phyloP scores from a whole-genome alignment of 306 rosid genomes.

The Cucumis sativus region DNA sequence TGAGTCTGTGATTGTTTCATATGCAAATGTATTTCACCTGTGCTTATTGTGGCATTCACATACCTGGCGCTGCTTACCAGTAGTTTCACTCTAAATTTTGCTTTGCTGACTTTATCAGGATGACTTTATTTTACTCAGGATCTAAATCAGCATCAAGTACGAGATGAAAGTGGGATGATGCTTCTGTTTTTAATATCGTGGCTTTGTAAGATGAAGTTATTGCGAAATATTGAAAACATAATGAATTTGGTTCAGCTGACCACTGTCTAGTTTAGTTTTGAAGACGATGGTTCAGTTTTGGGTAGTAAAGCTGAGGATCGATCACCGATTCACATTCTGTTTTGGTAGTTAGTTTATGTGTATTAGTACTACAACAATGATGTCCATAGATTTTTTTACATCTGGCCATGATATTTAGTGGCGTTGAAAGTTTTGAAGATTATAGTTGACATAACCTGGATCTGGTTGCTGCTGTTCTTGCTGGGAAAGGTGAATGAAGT shows the following conservation, averaged over 20 bases:
- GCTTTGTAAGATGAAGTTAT: neutral
- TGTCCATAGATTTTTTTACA: neutral
- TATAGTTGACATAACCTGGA: neutral
- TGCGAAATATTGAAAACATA: neutral
- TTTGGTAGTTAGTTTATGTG: neutral
- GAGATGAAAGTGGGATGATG: neutral
- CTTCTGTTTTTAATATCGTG: neutral
- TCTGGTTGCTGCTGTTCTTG: neutral
- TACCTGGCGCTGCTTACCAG: neutral
- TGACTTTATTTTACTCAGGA: neutral
- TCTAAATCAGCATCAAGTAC: constrained; percentile 6
- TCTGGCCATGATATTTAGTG: neutral
- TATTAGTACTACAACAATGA: neutral
- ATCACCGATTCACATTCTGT: neutral
- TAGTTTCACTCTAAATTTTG: neutral
- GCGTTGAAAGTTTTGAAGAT: constrained; percentile 1
- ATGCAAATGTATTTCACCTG: neutral
- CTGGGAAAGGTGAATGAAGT: neutral
- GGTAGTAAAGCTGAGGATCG: neutral
- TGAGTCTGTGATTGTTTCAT: neutral
- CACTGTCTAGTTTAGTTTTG: neutral
- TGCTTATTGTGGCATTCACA: neutral
- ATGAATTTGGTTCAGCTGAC: constrained; percentile 3
- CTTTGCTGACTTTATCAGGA: neutral
- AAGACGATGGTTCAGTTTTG: neutral